Evolutionary conservation across 306 rosid genomes (phyloP).

Genomic region (Rosa chinensis): DNA sequence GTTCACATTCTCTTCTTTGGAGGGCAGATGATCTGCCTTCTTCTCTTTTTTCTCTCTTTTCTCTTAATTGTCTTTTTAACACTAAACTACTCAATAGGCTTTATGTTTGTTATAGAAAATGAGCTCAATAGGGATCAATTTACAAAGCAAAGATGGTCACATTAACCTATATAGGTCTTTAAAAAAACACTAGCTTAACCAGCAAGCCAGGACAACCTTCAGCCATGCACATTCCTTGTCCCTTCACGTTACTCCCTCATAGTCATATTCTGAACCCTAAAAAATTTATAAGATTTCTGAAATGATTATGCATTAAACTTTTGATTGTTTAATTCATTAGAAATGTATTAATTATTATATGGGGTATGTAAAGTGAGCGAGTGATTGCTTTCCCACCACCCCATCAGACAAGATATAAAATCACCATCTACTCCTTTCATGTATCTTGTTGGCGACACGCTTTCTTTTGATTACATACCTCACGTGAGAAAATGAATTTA

Average conservation of each 20-base stretch:
- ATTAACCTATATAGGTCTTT: neutral
- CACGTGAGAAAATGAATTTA: neutral
- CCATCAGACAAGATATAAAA: constrained; percentile 9
- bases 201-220: constrained; percentile 17
- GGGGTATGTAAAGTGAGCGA: constrained; percentile 6
- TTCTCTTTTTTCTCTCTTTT: neutral
- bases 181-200: neutral
- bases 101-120: constrained; percentile 5
- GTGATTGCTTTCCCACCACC: constrained; percentile 13
- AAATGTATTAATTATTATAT: neutral
- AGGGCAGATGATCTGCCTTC: constrained; percentile 14
- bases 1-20: constrained; percentile 8
- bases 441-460: constrained; percentile 10
- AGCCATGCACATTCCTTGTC: constrained; percentile 18
- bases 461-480: neutral
- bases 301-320: neutral
- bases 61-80: neutral
- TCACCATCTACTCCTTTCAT: neutral
- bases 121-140: neutral
- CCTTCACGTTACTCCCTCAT: neutral
- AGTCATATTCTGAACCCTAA: neutral
- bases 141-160: constrained; percentile 8
- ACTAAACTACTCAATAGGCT: constrained; percentile 4
- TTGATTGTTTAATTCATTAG: neutral
- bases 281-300: neutral